Evolutionary conservation across 768 basidiomycete species (phyloP).

Genomic region (Psilocybe azurescens): DNA sequence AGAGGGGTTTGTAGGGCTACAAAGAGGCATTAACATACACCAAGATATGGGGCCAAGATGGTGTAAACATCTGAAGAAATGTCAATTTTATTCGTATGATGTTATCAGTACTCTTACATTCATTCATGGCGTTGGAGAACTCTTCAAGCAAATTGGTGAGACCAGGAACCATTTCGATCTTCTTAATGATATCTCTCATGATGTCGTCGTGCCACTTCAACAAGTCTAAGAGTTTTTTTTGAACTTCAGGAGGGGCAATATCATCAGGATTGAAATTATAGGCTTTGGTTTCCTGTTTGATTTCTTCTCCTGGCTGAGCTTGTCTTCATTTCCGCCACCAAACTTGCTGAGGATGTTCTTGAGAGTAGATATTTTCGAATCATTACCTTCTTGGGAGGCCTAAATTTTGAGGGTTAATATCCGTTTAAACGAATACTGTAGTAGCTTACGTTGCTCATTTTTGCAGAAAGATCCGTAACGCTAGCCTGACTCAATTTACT

Average conservation of each 20-base stretch:
- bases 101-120: conserved; percentile 46
- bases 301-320: conserved; percentile 57
- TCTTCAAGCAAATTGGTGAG: conserved; percentile 60
- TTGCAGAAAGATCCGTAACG: conserved; percentile 59
- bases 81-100: background rate
- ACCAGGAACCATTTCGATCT: conserved; percentile 72
- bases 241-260: conserved; percentile 68
- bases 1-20: background rate
- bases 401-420: conserved; percentile 12
- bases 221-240: conserved; percentile 56
- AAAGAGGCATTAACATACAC: conserved; percentile 38
- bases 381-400: conserved; percentile 39
- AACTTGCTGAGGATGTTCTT: conserved; percentile 54
- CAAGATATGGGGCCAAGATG: conserved; percentile 68
- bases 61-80: conserved; percentile 60
- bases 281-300: conserved; percentile 59
- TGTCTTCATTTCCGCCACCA: conserved; percentile 56
- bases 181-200: conserved; percentile 54
- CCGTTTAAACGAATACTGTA: background rate
- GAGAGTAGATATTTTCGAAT: conserved; percentile 41
- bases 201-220: conserved; percentile 70
- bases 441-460: conserved; percentile 46
- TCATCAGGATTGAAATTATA: conserved; percentile 68
- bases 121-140: conserved; percentile 68
- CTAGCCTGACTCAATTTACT: conserved; percentile 66